phyloP scores from a whole-genome alignment of 768 basidiomycete species.

The Megacollybia marginata region DNA sequence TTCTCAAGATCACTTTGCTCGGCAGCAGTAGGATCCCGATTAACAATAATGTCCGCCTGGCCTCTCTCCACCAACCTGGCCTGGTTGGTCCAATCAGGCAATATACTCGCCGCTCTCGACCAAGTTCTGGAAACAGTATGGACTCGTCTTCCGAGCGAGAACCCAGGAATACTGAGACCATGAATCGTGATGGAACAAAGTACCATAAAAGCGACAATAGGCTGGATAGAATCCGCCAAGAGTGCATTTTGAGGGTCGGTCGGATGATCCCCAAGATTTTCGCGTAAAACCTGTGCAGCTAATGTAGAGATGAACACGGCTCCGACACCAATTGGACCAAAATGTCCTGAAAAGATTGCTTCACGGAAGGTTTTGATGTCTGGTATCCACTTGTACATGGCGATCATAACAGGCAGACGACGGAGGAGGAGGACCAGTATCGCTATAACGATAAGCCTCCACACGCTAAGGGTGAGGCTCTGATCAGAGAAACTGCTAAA shows the following conservation, averaged over 20 bases:
- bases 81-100: constrained; percentile 81
- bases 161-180: constrained; percentile 90
- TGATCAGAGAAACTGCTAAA: constrained; percentile 71
- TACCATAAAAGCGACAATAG: constrained; percentile 93
- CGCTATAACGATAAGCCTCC: constrained; percentile 80
- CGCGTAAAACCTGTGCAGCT: constrained; percentile 53
- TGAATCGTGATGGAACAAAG: constrained; percentile 83
- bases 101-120: constrained; percentile 43
- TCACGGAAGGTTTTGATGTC: constrained; percentile 94
- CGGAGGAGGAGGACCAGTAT: constrained; percentile 77
- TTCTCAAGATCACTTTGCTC: background rate
- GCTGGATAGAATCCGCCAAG: constrained; percentile 74
- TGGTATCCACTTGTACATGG: constrained; percentile 87
- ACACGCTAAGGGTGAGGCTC: constrained; percentile 63
- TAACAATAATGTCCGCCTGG: constrained; percentile 72
- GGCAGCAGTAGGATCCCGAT: constrained; percentile 60
- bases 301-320: constrained; percentile 92
- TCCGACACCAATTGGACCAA: constrained; percentile 84
- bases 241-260: constrained; percentile 47
- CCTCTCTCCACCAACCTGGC: constrained; percentile 62
- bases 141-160: constrained; percentile 88
- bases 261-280: constrained; percentile 30
- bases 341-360: constrained; percentile 92
- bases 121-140: constrained; percentile 86
- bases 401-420: constrained; percentile 78